These are phyloP conservation scores for Limonium bicolor DNA, from an alignment of 148 eudicot genomes.

Conservation along the genomic window DNA sequence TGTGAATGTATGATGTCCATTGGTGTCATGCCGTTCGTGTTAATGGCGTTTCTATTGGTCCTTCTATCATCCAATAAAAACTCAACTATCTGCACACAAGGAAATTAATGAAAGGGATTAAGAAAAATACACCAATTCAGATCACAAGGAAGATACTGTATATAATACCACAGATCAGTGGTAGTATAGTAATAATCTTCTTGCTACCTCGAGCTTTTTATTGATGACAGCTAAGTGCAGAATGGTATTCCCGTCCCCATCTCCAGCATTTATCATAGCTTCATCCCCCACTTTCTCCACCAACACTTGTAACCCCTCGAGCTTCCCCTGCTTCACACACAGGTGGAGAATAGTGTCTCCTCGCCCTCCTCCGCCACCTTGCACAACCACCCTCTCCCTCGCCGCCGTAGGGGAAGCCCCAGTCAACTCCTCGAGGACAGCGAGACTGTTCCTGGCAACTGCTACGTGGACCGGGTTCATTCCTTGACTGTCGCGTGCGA, in stretches of 20 bases:
- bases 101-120: too few relatives aligned
- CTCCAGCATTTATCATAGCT: too few relatives aligned
- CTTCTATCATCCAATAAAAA: too few relatives aligned
- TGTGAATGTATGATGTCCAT: too few relatives aligned
- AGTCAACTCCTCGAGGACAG: conserved; percentile 13
- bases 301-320: conserved; percentile 3
- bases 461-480: conserved; percentile 27
- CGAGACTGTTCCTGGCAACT: conserved; percentile 7
- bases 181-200: too few relatives aligned
- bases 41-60: too few relatives aligned
- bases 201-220: conserved; percentile 9
- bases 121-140: too few relatives aligned
- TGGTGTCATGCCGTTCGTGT: too few relatives aligned
- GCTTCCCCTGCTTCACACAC: conserved; percentile 11
- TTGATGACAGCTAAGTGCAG: conserved; percentile 13
- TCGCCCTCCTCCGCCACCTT: neutral
- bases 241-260: conserved; percentile 14
- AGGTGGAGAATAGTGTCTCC: conserved; percentile 15
- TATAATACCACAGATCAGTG: too few relatives aligned
- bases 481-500: conserved; percentile 11
- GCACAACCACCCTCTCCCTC: neutral
- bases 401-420: conserved; percentile 3
- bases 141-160: too few relatives aligned
- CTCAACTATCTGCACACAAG: too few relatives aligned
- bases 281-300: conserved; percentile 2